phyloP scores from a whole-genome alignment of 176 grass and related monocot genomes.

The Neostapfia colusana region DNA sequence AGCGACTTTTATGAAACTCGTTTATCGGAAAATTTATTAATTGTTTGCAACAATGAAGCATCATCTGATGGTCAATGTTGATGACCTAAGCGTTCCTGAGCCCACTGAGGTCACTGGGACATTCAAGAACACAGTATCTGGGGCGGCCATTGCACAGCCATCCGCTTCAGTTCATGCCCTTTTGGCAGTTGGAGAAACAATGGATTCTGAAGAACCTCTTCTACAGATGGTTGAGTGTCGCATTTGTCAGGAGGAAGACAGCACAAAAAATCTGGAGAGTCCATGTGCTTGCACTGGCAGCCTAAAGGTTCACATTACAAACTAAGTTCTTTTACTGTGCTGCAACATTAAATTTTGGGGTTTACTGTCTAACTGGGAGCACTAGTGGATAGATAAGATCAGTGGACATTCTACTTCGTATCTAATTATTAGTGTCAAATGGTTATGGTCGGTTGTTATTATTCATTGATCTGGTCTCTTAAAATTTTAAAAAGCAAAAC shows the following conservation, averaged over 20 bases:
- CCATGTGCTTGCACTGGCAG: conserved; percentile 83
- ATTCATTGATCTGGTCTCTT: background rate
- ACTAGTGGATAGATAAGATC: conserved; percentile 15
- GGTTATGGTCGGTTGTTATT: background rate
- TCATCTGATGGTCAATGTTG: conserved; percentile 56
- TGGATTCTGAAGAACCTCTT: conserved; percentile 68
- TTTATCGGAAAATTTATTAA: conserved; percentile 31
- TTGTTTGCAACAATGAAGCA: conserved; percentile 49
- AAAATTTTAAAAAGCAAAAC: background rate
- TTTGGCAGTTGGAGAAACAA: conserved; percentile 37
- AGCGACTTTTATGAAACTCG: conserved; percentile 32
- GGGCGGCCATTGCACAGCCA: conserved; percentile 24
- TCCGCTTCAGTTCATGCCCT: conserved; percentile 19
- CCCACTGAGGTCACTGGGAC: conserved; percentile 28
- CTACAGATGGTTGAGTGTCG: conserved; percentile 73
- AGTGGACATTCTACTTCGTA: conserved; percentile 7
- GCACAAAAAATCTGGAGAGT: conserved; percentile 69
- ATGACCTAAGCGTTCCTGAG: conserved; percentile 44
- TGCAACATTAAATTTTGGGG: background rate
- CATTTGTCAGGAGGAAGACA: conserved; percentile 90
- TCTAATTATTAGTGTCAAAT: background rate
- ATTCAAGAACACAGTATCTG: conserved; percentile 40
- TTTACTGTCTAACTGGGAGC: conserved; percentile 19
- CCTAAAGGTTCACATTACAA: conserved; percentile 61
- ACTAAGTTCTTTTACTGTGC: background rate